Evolutionary conservation across 805 yeast genomes (phyloP), one percentile per base, ranked within the genome.

Genomic region (Scheffersomyces amazonensis): DNA sequence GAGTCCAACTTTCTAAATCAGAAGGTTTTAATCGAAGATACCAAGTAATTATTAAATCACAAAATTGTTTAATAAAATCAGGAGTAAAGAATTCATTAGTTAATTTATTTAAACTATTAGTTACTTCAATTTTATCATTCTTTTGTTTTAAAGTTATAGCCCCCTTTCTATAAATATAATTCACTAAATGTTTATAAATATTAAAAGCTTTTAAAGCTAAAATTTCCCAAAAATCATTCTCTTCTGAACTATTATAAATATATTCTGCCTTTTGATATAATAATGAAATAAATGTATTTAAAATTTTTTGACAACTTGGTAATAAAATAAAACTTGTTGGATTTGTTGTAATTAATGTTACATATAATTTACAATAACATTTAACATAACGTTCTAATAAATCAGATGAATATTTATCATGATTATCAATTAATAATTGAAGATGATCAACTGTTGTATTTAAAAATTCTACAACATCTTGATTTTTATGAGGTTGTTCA

Each of bases 1-100:
- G 58, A 10, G 70, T 56, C 98, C 98, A 93, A 27, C 78, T 66
- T 49, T 86, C 95, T 34, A 91, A 58, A 54, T 90, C 97, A 1
- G 74, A 59, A 0, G 91, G 88, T 41, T 81, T 77, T 34, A 90
- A 60, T 39, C 83, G 76, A 44, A 93, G 68, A 58, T 87, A 90
- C 78, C 83, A 82, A 29, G 73, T 69, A 41, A 89, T 80, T 24
- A 90, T 65, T 31, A 85, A 61, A 42, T 83, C 84, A 10, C 87
- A 75, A 10, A 91, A 58, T 17, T 76, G 73, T 18, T 69, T 69
- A 16, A 87, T 63, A 11, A 81, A 65, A 1, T 71, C 68, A 8
- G 75, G 73, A 5, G 83, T 75, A 56, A 87, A 80, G 40, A 85
- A 73, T 18, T 77, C 76, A 1, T 64, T 50, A 1, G 76, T 64